Conservation (phyloP, 257 asterid species). For the Jaltomata sinuosa region DNA sequence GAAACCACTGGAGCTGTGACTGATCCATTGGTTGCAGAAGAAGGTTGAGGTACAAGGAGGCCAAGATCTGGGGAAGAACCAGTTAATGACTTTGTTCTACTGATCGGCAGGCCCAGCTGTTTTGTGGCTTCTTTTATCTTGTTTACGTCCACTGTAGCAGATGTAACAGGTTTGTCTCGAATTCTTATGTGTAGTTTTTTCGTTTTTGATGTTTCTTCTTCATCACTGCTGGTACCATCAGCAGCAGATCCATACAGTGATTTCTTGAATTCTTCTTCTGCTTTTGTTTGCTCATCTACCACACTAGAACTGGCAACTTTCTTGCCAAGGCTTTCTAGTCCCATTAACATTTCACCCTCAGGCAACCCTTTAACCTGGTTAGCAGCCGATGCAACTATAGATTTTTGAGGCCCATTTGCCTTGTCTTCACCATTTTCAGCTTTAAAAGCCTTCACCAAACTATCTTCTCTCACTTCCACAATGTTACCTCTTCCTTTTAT, state of each 20-base stretch:
- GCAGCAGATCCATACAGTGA: conserved; percentile 66
- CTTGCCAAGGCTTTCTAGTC: conserved; percentile 65
- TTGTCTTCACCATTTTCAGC: conserved; percentile 45
- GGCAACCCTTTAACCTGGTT: conserved; percentile 37
- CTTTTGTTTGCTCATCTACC: conserved; percentile 90
- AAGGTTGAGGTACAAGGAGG: conserved; percentile 51
- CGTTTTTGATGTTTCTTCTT: conserved; percentile 78
- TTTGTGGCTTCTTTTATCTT: conserved; percentile 97
- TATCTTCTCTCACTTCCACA: conserved; percentile 91
- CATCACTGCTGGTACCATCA: conserved; percentile 97
- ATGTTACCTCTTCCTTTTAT: conserved; percentile 95
- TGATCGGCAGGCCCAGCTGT: conserved; percentile 72
- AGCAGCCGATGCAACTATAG: conserved; percentile 33
- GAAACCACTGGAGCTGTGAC: conserved; percentile 38
- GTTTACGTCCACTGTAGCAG: conserved; percentile 79
- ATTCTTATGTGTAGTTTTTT: conserved; percentile 72
- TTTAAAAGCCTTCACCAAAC: conserved; percentile 73
- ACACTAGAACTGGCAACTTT: conserved; percentile 43
- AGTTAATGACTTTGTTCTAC: conserved; percentile 74
- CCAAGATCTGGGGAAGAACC: conserved; percentile 72
- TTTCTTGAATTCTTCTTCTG: conserved; percentile 94
- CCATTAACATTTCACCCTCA: conserved; percentile 55
- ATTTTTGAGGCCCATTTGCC: conserved; percentile 41
- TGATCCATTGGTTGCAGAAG: conserved; percentile 33
- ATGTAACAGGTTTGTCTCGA: conserved; percentile 75